These are phyloP conservation scores for Ottelia alismoides DNA, from an alignment of 106 monocot genomes.

Conservation along the genomic window DNA sequence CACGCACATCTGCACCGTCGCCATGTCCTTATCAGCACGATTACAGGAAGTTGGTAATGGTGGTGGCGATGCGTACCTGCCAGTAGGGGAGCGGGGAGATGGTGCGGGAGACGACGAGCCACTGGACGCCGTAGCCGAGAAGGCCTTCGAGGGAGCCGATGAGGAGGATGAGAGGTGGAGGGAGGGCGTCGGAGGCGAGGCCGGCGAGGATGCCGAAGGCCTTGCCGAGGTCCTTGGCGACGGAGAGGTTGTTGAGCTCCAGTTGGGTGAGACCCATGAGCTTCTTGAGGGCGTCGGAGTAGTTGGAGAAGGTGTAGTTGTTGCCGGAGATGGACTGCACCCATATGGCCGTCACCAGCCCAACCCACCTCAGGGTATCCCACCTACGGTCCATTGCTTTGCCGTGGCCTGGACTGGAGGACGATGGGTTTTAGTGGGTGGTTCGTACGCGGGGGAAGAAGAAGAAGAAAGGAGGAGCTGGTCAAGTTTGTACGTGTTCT, in stretches of 20 bases:
- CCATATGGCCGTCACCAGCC: conserved; percentile 13
- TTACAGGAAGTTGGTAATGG: too few relatives aligned
- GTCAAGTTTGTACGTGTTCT: too few relatives aligned
- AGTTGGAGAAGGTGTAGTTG: conserved; percentile 20
- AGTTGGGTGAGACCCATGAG: conserved; percentile 13
- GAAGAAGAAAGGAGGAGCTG: too few relatives aligned
- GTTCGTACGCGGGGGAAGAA: too few relatives aligned
- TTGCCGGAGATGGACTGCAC: conserved; percentile 15
- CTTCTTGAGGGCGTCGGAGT: conserved; percentile 10
- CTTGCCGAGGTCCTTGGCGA: conserved; percentile 18
- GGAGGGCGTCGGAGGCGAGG: conserved; percentile 3
- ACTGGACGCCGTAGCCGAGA: conserved; percentile 11
- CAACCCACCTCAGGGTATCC: conserved; percentile 13
- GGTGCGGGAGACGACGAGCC: conserved; percentile 10
- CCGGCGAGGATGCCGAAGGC: conserved; percentile 17
- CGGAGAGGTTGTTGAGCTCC: conserved; percentile 15
- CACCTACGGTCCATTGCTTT: too few relatives aligned
- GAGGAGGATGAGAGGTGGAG: conserved; percentile 6
- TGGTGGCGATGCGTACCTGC: too few relatives aligned
- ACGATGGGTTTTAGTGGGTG: too few relatives aligned
- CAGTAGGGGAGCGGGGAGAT: conserved; percentile 7
- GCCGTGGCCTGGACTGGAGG: too few relatives aligned
- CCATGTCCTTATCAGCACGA: too few relatives aligned
- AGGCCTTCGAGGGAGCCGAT: conserved; percentile 13
- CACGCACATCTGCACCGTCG: too few relatives aligned